Percentiles rank a stretch among this genome's conserved stretches.
These are phyloP conservation scores for Xerocomus spinulosus DNA, from an alignment of 768 basidiomycete species.

Conservation along the genomic window DNA sequence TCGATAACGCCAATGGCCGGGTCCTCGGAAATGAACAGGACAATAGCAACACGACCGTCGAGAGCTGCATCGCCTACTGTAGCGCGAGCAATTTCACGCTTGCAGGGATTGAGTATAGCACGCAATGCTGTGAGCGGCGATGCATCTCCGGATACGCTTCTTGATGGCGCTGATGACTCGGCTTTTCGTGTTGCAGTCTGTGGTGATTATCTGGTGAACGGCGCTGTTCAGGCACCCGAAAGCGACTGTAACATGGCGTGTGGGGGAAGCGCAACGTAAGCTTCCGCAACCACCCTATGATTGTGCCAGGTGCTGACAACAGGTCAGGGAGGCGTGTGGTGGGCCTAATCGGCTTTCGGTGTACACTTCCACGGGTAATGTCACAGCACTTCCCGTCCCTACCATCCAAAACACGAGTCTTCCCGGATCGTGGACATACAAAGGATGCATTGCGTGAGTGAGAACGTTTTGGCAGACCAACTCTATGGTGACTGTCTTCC, in stretches of 20 bases:
- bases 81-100: slow-evolving; percentile 50
- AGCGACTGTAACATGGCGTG: slow-evolving; percentile 71
- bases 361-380: slow-evolving; percentile 49
- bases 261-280: slow-evolving; percentile 61
- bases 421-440: slow-evolving; percentile 60
- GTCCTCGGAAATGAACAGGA: slow-evolving; percentile 45
- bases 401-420: slow-evolving; percentile 49
- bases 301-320: slow-evolving; percentile 6
- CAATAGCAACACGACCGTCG: slow-evolving; percentile 45
- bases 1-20: slow-evolving; percentile 68
- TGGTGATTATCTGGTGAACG: slow-evolving; percentile 58
- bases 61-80: slow-evolving; percentile 62
- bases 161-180: background rate
- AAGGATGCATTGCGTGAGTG: slow-evolving; percentile 62
- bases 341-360: slow-evolving; percentile 69
- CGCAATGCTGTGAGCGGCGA: slow-evolving; percentile 43
- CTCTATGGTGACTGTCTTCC: background rate
- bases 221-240: slow-evolving; percentile 47
- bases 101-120: slow-evolving; percentile 65
- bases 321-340: slow-evolving; percentile 61
- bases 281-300: background rate
- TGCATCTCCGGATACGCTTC: background rate
- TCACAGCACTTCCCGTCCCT: slow-evolving; percentile 59
- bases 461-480: background rate
- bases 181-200: slow-evolving; percentile 47